Base-by-base conservation (phyloP, 805 yeast species). In the Hanseniaspora taiwanica region DNA sequence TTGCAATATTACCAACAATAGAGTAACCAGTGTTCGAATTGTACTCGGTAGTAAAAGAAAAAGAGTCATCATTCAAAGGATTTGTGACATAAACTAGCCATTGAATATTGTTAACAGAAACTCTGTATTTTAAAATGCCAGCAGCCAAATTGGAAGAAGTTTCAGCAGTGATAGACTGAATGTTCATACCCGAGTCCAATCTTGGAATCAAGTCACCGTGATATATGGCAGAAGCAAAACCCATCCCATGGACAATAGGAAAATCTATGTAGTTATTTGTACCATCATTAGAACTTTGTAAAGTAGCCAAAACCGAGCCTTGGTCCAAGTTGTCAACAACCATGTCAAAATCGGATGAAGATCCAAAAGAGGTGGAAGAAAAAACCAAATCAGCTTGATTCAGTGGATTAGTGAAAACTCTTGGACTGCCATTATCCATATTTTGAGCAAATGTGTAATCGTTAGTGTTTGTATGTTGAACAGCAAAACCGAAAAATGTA, bases 181-280 rank as follows among this genome's bases (percentile, higher is more conserved):
- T 53, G 4, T 77, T 79, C 35, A 69, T 59, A 43, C 63, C 64
- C 2, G 76, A 62, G 46, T 61, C 63, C 21, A 76, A 48, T 17
- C 56, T 48, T 14, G 77, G 71, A 21, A 68, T 61, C 47, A 74
- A 58, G 40, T 53, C 48, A 10, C 76, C 76, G 48, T 69, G 57
- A 49, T 69, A 70, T 21, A 73, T 52, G 21, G 70, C 74, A 4
- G 77, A 66, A 5, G 64, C 63, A 46, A 73, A 65, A 16, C 80
- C 81, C 74, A 73, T 70, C 42, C 81, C 81, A 51, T 70, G 72
- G 13, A 72, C 77, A 35, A 76, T 46, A 3, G 77, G 74, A 36
- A 72, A 46, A 24, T 65, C 64, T 13, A 78, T 59, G 36, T 56
- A 58, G 37, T 69, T 68, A 2, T 49, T 44, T 13, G 57, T 42